phyloP scores from a whole-genome alignment of 73 alveolate species.

The Symbiodinium pilosum region DNA sequence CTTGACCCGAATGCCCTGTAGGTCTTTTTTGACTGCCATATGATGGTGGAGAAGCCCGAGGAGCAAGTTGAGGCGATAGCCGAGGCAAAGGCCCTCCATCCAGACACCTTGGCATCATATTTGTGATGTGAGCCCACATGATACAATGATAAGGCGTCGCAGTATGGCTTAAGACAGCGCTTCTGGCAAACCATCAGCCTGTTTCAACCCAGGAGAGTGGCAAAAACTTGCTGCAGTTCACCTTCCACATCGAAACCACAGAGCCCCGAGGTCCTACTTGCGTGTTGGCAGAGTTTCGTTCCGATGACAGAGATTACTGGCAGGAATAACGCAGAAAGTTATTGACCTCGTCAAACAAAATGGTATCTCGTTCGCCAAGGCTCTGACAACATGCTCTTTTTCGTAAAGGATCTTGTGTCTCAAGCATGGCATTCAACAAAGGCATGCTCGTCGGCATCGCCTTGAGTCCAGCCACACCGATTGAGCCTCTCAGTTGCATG shows the following conservation, averaged over 20 bases:
- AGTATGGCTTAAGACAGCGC: no score
- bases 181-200: no score
- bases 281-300: not conserved
- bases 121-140: no score
- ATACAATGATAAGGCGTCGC: no score
- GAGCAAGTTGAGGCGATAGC: constrained; percentile 93
- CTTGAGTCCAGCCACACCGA: constrained; percentile 67
- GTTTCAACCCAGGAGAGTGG: constrained; percentile 31
- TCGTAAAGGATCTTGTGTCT: no score
- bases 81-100: constrained; percentile 63
- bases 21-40: constrained; percentile 96
- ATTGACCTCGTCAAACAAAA: constrained; percentile 26
- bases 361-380: constrained; percentile 2
- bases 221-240: constrained; percentile 50
- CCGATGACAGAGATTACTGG: not conserved
- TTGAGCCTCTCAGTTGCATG: not conserved
- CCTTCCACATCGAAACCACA: constrained; percentile 90
- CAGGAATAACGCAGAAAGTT: constrained; percentile 47
- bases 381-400: not conserved
- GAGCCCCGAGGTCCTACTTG: constrained; percentile 73
- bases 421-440: not conserved
- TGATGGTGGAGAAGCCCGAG: constrained; percentile 96
- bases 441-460: constrained; percentile 86
- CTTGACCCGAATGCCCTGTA: not conserved
- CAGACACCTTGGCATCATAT: no score